These are phyloP conservation scores for Colletotrichum salicis DNA, from an alignment of 2,329 filamentous ascomycete genomes.

Conservation along the genomic window DNA sequence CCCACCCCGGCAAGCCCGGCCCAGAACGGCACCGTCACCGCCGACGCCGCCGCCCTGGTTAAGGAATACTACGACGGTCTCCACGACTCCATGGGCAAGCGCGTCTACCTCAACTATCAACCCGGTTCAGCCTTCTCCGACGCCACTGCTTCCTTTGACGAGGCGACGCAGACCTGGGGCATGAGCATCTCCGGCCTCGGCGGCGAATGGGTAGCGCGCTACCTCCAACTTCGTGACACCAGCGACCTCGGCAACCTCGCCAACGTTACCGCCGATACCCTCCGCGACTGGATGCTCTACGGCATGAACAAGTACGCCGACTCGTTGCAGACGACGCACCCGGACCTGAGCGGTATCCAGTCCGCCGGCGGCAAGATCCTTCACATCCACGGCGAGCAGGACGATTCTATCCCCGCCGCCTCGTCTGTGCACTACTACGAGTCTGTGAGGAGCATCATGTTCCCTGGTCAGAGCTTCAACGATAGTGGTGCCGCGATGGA, in stretches of 20 bases:
- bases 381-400: constrained; percentile 53
- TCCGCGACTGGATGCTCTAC: constrained; percentile 61
- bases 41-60: background rate
- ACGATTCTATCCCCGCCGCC: constrained; percentile 49
- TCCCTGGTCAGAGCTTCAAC: constrained; percentile 49
- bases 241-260: constrained; percentile 51
- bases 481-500: constrained; percentile 20
- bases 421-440: constrained; percentile 46
- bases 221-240: constrained; percentile 45
- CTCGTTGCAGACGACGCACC: constrained; percentile 48
- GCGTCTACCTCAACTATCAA: constrained; percentile 48
- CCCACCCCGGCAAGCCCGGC: constrained; percentile 44
- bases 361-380: constrained; percentile 54
- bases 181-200: constrained; percentile 18
- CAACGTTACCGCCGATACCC: constrained; percentile 62
- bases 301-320: constrained; percentile 51
- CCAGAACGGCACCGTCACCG: constrained; percentile 11
- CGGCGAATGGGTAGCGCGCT: constrained; percentile 50
- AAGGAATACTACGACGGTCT: constrained; percentile 46
- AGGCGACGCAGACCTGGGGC: constrained; percentile 39
- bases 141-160: constrained; percentile 46
- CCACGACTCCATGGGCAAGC: constrained; percentile 47
- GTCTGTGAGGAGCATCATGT: constrained; percentile 61
- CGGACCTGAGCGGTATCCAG: constrained; percentile 44
- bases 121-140: constrained; percentile 46